Evolutionary conservation across 2,329 filamentous ascomycete species (phyloP).

Genomic region (Trematosphaeria pertusa): DNA sequence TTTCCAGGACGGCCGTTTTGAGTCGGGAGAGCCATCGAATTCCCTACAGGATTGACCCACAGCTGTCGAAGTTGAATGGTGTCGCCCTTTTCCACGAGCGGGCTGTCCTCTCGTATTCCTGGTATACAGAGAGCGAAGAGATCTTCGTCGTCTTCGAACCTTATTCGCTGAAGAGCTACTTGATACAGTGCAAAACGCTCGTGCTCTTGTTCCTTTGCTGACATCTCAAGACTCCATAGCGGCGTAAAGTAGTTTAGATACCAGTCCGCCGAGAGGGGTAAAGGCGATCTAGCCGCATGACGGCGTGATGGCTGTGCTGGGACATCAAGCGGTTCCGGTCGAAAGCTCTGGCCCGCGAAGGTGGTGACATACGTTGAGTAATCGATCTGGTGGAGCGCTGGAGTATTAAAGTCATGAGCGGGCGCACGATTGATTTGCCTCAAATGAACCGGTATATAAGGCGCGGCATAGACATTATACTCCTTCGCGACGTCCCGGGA

Average conservation of each 20-base stretch:
- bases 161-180: constrained; percentile 13
- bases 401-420: constrained; percentile 10
- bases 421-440: constrained; percentile 24
- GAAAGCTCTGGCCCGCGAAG: constrained; percentile 30
- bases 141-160: not conserved
- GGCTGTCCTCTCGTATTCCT: constrained; percentile 41
- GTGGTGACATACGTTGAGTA: constrained; percentile 19
- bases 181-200: constrained; percentile 28
- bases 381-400: constrained; percentile 21
- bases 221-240: constrained; percentile 21
- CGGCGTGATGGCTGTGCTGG: too few species aligned
- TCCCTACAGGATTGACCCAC: constrained; percentile 21
- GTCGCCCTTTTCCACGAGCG: constrained; percentile 41
- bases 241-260: constrained; percentile 27
- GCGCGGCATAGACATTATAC: constrained; percentile 31
- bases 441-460: constrained; percentile 24
- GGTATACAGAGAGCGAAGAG: constrained; percentile 32
- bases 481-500: constrained; percentile 1
- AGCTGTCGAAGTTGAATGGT: constrained; percentile 40
- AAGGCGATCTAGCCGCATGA: too few species aligned
- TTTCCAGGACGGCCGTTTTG: too few species aligned
- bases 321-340: too few species aligned
- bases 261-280: constrained; percentile 12
- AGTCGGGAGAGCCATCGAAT: too few species aligned
- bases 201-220: constrained; percentile 25